phyloP scores from a whole-genome alignment of 805 yeast species.

The Metschnikowia proteae region DNA sequence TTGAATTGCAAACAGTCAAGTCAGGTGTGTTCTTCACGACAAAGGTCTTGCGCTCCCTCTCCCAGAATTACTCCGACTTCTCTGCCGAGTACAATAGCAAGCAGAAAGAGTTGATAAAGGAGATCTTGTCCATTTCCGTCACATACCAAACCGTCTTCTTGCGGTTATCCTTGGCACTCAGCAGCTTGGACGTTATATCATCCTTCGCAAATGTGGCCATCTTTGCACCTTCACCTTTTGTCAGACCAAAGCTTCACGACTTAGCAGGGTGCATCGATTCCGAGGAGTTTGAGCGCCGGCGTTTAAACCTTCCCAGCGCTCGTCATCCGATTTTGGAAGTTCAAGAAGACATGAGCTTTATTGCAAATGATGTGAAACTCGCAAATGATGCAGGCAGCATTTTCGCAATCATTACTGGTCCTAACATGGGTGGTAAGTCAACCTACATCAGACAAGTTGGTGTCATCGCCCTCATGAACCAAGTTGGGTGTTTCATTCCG shows the following conservation, averaged over 20 bases:
- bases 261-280: slow-evolving; percentile 32
- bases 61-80: slow-evolving; percentile 54
- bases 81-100: slow-evolving; percentile 67
- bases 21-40: slow-evolving; percentile 95
- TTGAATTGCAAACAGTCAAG: slow-evolving; percentile 85
- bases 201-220: slow-evolving; percentile 82
- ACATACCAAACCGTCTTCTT: slow-evolving; percentile 80
- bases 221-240: slow-evolving; percentile 75
- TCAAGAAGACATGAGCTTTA: slow-evolving; percentile 86
- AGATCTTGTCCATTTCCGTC: slow-evolving; percentile 73
- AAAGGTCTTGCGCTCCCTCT: slow-evolving; percentile 52
- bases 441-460: slow-evolving; percentile 90
- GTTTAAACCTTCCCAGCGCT: slow-evolving; percentile 61
- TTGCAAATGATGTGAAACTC: slow-evolving; percentile 82
- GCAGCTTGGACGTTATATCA: slow-evolving; percentile 77
- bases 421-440: slow-evolving; percentile 97
- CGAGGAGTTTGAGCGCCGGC: slow-evolving; percentile 35
- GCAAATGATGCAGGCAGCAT: slow-evolving; percentile 47
- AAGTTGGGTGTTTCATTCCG: slow-evolving; percentile 88
- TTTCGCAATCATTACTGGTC: slow-evolving; percentile 87
- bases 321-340: slow-evolving; percentile 94
- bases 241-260: slow-evolving; percentile 66
- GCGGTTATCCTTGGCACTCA: slow-evolving; percentile 57
- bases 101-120: slow-evolving; percentile 75
- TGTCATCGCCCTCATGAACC: slow-evolving; percentile 80